phyloP scores from a whole-genome alignment of 2,329 filamentous ascomycete genomes.

The Aplosporella prunicola region DNA sequence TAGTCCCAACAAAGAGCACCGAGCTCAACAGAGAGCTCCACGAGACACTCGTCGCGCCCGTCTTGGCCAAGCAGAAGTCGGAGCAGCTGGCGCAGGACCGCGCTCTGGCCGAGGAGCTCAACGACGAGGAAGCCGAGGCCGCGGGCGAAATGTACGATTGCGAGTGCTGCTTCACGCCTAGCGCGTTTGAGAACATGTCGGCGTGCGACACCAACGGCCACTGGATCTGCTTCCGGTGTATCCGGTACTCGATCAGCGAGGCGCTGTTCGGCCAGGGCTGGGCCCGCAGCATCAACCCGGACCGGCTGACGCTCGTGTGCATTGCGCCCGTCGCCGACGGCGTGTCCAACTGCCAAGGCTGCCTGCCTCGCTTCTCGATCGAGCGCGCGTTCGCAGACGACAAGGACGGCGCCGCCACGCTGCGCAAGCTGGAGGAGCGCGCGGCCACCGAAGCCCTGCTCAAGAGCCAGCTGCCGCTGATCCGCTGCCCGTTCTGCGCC shows the following conservation, averaged over 20 bases:
- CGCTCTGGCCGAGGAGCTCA: constrained; percentile 35
- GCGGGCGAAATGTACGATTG: constrained; percentile 53
- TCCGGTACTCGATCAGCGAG: constrained; percentile 72
- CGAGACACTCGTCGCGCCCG: constrained; percentile 33
- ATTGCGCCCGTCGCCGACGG: constrained; percentile 59
- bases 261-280: constrained; percentile 91
- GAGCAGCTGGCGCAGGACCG: constrained; percentile 33
- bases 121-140: constrained; percentile 40
- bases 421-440: constrained; percentile 68
- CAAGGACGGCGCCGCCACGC: constrained; percentile 59
- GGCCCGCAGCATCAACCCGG: constrained; percentile 66
- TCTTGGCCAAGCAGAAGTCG: constrained; percentile 29
- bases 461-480: constrained; percentile 62
- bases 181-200: constrained; percentile 63
- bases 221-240: constrained; percentile 71
- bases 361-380: constrained; percentile 60
- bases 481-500: constrained; percentile 80
- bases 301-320: constrained; percentile 67
- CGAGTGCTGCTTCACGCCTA: constrained; percentile 65
- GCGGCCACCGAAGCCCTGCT: constrained; percentile 67
- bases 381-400: constrained; percentile 62
- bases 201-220: constrained; percentile 61
- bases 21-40: constrained; percentile 44
- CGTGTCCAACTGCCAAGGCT: constrained; percentile 55
- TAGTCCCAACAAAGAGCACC: constrained; percentile 56